Base-by-base conservation (phyloP, 2,329 filamentous ascomycete species). In the Waltergamsia citrina region DNA sequence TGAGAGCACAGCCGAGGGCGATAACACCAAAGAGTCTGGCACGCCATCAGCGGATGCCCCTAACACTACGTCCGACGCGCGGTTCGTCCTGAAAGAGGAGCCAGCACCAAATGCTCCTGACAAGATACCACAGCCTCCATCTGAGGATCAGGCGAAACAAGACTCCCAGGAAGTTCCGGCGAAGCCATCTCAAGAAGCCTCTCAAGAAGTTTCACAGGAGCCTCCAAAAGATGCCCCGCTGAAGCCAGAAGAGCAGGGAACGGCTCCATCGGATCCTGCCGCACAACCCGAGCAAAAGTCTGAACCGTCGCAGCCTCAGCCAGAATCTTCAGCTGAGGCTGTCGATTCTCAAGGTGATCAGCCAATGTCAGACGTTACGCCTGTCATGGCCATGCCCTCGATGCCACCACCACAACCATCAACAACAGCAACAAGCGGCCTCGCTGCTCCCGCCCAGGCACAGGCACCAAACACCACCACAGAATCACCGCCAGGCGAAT, bases 391-490 rank as follows among this genome's bases (percentile, higher is more conserved):
- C 9, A 33, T 23, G 35, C 35, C 26, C 6, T 27, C 25, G 10
- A 17, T 29, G 19, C 19, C 33, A 9, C 33, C 24, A 7, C 26
- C 33, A 14, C 5, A n/a, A 16, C 5, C 26, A 9, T 3, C 30
- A 21, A 16, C 21, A 17, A n/a, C 34, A 17, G 28, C 37, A 3
- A 18, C 36, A 8, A 41, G 36, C 34, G 43, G 48, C 7, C 42
- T 50, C 6, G 41, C 42, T n/a, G 42, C 42, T 31, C 43, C 47
- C 14, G 30, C 36, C 14, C 39, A 39, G 4, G 28, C 39, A 6
- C 36, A 43, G 12, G 33, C 42, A 17, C 36, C 41, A 17, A n/a
- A 39, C 43, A 18, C 36, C 36, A 34, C 32, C 43, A 18, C 31
- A 33, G 7, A 22, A 14, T 19, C 38, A 36, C 12, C 44, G 11